phyloP scores from a whole-genome alignment of 345 rosid genomes.

The Crucihimalaya himalaica region DNA sequence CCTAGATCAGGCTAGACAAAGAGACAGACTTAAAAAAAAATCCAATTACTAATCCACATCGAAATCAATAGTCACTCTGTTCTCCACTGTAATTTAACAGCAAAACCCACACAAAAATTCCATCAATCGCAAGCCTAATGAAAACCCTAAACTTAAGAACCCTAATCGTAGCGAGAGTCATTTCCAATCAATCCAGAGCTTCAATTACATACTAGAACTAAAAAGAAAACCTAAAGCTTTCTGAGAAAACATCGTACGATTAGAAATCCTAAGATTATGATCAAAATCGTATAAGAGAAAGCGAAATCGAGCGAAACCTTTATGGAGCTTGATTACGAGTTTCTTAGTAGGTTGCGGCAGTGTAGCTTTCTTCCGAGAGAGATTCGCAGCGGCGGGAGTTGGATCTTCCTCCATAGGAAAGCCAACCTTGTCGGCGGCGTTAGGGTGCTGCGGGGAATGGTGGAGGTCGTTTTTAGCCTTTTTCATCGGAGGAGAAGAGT shows the following conservation, averaged over 20 bases:
- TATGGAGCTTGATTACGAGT: conserved; percentile 78
- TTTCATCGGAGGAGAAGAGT: conserved; percentile 43
- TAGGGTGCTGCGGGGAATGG: conserved; percentile 32
- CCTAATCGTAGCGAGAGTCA: conserved; percentile 4
- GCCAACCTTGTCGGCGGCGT: conserved; percentile 40
- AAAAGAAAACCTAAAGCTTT: background rate
- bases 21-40: background rate
- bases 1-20: background rate
- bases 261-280: background rate
- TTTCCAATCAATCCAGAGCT: conserved; percentile 21
- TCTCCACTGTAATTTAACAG: background rate
- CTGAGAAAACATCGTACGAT: background rate
- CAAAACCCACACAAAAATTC: background rate
- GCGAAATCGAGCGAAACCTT: conserved; percentile 50
- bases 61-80: background rate
- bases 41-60: conserved; percentile 13
- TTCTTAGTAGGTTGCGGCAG: conserved; percentile 89
- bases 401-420: conserved; percentile 67
- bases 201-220: background rate
- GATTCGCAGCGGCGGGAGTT: conserved; percentile 64
- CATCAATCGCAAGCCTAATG: conserved; percentile 13
- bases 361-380: conserved; percentile 83
- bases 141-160: conserved; percentile 32
- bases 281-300: background rate
- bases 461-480: conserved; percentile 60